These are phyloP conservation scores for Macrocybe sp. DNA, from an alignment of 1,284 basidiomycete genomes.

Conservation along the genomic window DNA sequence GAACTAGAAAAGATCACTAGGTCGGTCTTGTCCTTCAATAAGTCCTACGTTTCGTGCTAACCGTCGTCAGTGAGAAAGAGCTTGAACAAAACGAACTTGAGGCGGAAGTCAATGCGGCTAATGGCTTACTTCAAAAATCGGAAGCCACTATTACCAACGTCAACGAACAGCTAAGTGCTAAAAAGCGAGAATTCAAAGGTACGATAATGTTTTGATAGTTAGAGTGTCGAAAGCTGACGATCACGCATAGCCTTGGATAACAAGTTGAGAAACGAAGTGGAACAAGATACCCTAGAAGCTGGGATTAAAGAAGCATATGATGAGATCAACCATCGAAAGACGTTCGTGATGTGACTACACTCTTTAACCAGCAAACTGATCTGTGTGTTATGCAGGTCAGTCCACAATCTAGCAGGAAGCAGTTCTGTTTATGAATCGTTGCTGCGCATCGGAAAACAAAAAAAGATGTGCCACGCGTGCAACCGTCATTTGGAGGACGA, in stretches of 20 bases:
- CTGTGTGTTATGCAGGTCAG: not conserved
- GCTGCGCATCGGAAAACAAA: conserved; percentile 54
- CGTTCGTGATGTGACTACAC: conserved; percentile 35
- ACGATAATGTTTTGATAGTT: conserved; percentile 9
- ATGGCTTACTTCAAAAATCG: conserved; percentile 52
- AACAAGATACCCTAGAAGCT: conserved; percentile 40
- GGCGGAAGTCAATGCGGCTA: conserved; percentile 40
- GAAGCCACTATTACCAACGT: conserved; percentile 58
- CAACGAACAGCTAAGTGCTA: conserved; percentile 56
- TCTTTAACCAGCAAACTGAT: no score
- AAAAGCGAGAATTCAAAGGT: conserved; percentile 65
- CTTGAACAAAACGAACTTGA: conserved; percentile 56
- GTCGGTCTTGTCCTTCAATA: conserved; percentile 48
- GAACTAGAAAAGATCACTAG: conserved; percentile 38
- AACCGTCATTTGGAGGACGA: conserved; percentile 60
- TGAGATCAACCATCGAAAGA: conserved; percentile 49
- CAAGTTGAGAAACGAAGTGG: conserved; percentile 43
- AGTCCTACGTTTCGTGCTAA: conserved; percentile 6
- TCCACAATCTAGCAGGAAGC: conserved; percentile 19
- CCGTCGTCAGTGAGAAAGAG: conserved; percentile 56
- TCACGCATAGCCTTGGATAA: conserved; percentile 48
- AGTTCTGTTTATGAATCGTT: conserved; percentile 60
- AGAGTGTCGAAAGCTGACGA: not conserved
- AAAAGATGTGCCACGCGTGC: conserved; percentile 76
- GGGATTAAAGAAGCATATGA: conserved; percentile 53